Evolutionary conservation across 306 rosid genomes (phyloP).

Genomic region (Vigna hirtella): DNA sequence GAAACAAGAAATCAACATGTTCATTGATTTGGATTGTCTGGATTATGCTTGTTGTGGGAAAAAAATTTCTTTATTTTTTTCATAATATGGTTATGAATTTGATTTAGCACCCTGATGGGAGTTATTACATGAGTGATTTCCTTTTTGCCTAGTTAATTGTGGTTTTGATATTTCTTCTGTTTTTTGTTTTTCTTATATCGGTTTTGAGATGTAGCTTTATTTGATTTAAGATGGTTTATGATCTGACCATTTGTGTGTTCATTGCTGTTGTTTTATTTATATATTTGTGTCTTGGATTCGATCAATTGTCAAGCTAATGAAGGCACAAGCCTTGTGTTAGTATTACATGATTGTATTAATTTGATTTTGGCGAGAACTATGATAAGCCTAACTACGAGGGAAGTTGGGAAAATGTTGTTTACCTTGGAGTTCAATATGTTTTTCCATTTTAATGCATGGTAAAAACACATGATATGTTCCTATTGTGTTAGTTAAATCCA

Average conservation of each 20-base stretch:
- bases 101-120: constrained; percentile 1
- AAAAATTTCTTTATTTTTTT: not conserved
- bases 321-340: not conserved
- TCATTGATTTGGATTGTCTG: constrained; percentile 2
- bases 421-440: not conserved
- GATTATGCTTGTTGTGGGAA: not conserved
- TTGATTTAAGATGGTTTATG: not conserved
- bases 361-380: constrained; percentile 3
- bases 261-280: constrained; percentile 1
- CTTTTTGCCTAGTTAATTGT: not conserved
- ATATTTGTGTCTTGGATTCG: constrained; percentile 1
- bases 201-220: constrained; percentile 22
- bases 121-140: constrained; percentile 1
- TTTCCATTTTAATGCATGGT: not conserved
- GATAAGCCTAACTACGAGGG: not conserved
- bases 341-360: constrained; percentile 31
- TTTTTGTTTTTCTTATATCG: not conserved
- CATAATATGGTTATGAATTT: not conserved
- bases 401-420: too few species aligned
- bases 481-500: not conserved
- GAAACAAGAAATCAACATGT: constrained; percentile 10
- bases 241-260: constrained; percentile 19
- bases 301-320: constrained; percentile 1
- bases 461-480: not conserved
- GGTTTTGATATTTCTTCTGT: not conserved